Evolutionary conservation across 805 yeast species (phyloP), one percentile per base, ranked within the genome.

Genomic region (Saturnispora dispora): DNA sequence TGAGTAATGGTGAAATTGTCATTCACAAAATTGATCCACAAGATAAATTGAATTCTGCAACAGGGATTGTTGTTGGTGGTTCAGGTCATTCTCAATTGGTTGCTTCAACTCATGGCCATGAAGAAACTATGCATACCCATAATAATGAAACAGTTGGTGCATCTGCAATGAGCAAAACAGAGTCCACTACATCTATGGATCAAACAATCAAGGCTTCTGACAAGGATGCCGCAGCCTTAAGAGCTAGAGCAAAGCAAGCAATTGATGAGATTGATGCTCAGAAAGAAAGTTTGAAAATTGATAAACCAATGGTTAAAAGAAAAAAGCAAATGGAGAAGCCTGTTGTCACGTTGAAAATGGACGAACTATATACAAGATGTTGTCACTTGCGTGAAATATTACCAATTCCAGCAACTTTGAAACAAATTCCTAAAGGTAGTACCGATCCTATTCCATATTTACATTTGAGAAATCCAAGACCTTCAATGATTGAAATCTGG

Each of bases 361-460:
- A 88, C 59, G 76, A 81, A 45, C 73, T 91, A 61, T 90, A 90
- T 67, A 88, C 96, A 1, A 73, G 97, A 57, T 91, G 97, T 65
- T 90, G 97, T 64, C 97, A 90, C 65, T 71, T 90, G 53, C 73
- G 97, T 51, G 97, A 90, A 61, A 90, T 90, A 52, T 66, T 90
- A 54, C 97, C 98, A 2, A 90, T 90, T 47, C 91, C 96, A 3
- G 91, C 95, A 2, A 88, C 91, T 6, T 62, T 87, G 58, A 84
- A 85, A 60, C 96, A 88, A 63, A 75, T 90, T 55, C 86, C 87
- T 1, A 82, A 81, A 60, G 88, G 85, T 22, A 81, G 88, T 28
- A 76, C 82, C 45, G 82, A 86, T 0, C 95, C 96, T 4, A 65
- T 90, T 23, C 81, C 87, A 5, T 63, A 78, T 3, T 64, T 90